Conservation (phyloP, 768 basidiomycete species). For the Gautieria morchelliformis region DNA sequence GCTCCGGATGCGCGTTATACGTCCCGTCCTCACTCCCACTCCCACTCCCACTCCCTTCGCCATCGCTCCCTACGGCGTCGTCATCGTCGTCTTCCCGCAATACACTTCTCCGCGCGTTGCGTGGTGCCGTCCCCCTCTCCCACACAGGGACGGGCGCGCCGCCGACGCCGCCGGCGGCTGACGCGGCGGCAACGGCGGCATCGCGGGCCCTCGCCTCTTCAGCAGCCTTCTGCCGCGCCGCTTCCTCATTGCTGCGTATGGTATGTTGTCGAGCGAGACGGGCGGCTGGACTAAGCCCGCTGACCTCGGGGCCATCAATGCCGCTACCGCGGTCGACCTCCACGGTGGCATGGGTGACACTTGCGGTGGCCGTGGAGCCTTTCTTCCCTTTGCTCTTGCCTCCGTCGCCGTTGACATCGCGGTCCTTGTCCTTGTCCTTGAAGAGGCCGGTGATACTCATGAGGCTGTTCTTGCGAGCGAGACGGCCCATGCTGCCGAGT, state of each 20-base stretch:
- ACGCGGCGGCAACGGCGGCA: conserved; percentile 21
- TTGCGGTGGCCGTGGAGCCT: conserved; percentile 54
- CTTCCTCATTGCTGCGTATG: conserved; percentile 57
- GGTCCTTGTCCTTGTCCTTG: conserved; percentile 67
- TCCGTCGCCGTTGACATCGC: conserved; percentile 18
- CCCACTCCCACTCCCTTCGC: conserved; percentile 22
- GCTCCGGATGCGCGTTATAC: conserved; percentile 26
- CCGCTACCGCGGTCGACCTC: conserved; percentile 61
- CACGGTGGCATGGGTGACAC: conserved; percentile 73
- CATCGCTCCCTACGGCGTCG: not conserved
- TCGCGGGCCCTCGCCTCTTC: conserved; percentile 41
- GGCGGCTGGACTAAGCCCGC: conserved; percentile 82
- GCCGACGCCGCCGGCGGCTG: conserved; percentile 20
- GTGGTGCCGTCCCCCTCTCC: conserved; percentile 74
- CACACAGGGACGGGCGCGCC: conserved; percentile 30
- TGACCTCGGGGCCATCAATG: conserved; percentile 44
- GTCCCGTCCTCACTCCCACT: conserved; percentile 40
- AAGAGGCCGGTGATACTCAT: conserved; percentile 89
- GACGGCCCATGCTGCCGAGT: conserved; percentile 82
- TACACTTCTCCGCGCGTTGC: conserved; percentile 48
- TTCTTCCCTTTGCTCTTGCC: conserved; percentile 39
- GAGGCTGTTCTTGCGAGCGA: conserved; percentile 80
- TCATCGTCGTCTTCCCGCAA: conserved; percentile 62
- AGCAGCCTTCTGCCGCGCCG: conserved; percentile 51
- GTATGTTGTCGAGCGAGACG: conserved; percentile 87